Base-by-base conservation (phyloP, 78 protist genomes). In the Dictyostelium firmibasis region DNA sequence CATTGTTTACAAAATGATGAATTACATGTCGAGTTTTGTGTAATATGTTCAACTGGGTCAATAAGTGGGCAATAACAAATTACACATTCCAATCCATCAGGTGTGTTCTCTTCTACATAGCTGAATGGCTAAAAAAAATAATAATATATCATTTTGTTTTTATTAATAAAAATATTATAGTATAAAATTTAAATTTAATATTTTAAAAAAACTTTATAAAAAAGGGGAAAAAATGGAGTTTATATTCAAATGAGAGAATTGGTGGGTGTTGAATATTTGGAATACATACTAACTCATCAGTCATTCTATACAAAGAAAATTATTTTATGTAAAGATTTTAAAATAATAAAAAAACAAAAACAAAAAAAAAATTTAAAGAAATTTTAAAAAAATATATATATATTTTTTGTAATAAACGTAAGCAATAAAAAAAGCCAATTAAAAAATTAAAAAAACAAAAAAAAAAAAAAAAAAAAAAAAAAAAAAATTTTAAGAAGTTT, bases 51-150 rank as follows among this genome's bases (percentile, higher is more conserved):
- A 23, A 89, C 94, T 20, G 94, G 94, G 27, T 89, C 94, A 2
- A 89, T 47, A 25, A 89, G n/a, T 10, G 94, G 94, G 6, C 53
- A 69, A 81, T 89, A 89, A 50, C 94, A 89, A 81, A 89, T 89
- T 23, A 85, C 81, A 81, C 94, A 89, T 64, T 89, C 85, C 5
- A 89, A 67, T 33, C 72, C 81, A 79, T 89, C 94, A 36, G 76
- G 13, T 14, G 62, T 47, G 3, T 6, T 23, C 4, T 50, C 62
- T 31, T 81, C 86, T 44, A 62, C 74, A 81, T 89, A 89, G 13
- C 69, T 81, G 38, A 89, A 89, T 89, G 86, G 94, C 83, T 76
- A n/a, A 9, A 70, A 23, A 38, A 38, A 38, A 38, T 38, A 38
- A 38, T 38, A 38, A n/a, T n/a, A 10, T 14, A 7, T 14, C 16